Evolutionary conservation across 768 basidiomycete species (phyloP).

Genomic region (Suillus subalutaceus): DNA sequence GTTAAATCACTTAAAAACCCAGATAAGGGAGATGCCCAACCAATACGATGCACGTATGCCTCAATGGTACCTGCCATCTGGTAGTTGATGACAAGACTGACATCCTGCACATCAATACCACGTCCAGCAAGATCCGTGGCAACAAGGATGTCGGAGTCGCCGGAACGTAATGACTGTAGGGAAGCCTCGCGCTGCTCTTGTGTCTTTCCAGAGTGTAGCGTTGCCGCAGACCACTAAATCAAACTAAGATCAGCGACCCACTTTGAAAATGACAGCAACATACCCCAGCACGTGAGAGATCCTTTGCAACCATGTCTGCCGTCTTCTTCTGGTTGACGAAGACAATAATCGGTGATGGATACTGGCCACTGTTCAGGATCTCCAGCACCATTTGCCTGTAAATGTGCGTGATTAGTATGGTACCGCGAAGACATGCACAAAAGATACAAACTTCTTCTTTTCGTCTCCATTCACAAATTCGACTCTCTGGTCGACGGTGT

Average conservation of each 20-base stretch:
- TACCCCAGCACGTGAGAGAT: constrained; percentile 86
- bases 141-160: constrained; percentile 87
- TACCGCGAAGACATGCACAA: neutral
- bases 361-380: constrained; percentile 86
- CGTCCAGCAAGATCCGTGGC: constrained; percentile 98
- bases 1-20: constrained; percentile 11
- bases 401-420: constrained; percentile 14
- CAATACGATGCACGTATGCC: constrained; percentile 97
- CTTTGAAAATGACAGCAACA: constrained; percentile 32
- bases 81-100: constrained; percentile 94
- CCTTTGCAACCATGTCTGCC: constrained; percentile 96
- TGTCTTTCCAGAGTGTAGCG: constrained; percentile 95
- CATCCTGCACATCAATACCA: constrained; percentile 98
- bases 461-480: constrained; percentile 94
- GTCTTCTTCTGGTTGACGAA: constrained; percentile 99
- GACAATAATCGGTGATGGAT: constrained; percentile 91
- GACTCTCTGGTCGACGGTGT: constrained; percentile 95
- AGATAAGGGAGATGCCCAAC: constrained; percentile 45
- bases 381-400: constrained; percentile 82
- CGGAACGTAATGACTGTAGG: constrained; percentile 81
- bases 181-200: constrained; percentile 97
- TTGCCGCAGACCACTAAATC: constrained; percentile 82
- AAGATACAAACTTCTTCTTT: constrained; percentile 83
- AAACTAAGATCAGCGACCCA: constrained; percentile 11
- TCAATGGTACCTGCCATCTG: constrained; percentile 98